These are phyloP conservation scores for Beauveria pseudobassiana DNA, from an alignment of 2,329 filamentous ascomycete species.

Conservation along the genomic window DNA sequence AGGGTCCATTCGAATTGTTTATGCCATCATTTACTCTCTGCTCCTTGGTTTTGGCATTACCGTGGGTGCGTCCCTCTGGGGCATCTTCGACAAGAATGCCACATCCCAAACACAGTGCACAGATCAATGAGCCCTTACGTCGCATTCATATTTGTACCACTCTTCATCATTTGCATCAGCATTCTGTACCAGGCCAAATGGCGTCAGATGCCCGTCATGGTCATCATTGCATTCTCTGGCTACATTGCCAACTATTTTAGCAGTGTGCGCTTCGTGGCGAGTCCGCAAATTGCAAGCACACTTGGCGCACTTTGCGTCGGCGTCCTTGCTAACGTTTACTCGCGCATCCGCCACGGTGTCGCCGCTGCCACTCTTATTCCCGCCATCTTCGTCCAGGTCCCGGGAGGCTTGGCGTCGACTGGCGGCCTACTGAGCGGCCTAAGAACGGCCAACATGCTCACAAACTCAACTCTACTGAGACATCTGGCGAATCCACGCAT, in stretches of 20 bases:
- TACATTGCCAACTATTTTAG: constrained; percentile 73
- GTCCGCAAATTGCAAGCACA: constrained; percentile 69
- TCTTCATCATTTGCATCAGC: constrained; percentile 65
- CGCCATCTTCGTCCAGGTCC: constrained; percentile 42
- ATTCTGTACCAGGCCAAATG: constrained; percentile 76
- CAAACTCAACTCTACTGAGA: constrained; percentile 22
- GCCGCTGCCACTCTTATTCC: constrained; percentile 40
- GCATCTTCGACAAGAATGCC: constrained; percentile 49
- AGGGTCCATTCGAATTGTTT: constrained; percentile 66
- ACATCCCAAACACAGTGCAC: constrained; percentile 35
- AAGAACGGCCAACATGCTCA: constrained; percentile 35
- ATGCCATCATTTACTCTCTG: constrained; percentile 66
- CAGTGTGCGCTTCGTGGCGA: constrained; percentile 55
- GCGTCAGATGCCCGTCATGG: constrained; percentile 73
- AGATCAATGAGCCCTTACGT: constrained; percentile 34
- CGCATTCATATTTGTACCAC: constrained; percentile 65
- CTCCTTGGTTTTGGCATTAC: constrained; percentile 68
- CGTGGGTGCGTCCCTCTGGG: constrained; percentile 57
- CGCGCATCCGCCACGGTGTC: constrained; percentile 46
- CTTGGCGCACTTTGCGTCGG: constrained; percentile 71
- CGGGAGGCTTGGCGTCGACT: constrained; percentile 39
- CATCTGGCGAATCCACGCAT: constrained; percentile 4
- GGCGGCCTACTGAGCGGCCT: constrained; percentile 39
- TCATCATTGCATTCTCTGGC: constrained; percentile 63
- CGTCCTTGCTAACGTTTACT: constrained; percentile 70